Percentiles rank a stretch among this genome's conserved stretches.
These are phyloP conservation scores for Austroboletus eburneus DNA, from an alignment of 768 basidiomycete species.

Conservation along the genomic window DNA sequence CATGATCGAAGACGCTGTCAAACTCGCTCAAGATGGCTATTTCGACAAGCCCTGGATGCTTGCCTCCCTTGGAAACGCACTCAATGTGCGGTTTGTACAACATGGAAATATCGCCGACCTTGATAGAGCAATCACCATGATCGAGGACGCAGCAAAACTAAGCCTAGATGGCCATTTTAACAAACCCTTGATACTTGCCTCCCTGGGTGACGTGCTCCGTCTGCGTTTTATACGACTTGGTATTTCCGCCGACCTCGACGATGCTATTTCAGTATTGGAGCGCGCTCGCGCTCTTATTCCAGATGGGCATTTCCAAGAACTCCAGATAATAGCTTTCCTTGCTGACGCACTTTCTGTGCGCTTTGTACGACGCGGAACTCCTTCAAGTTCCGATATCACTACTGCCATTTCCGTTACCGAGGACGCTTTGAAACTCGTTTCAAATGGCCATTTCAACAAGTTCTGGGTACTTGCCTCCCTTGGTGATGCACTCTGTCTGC, in stretches of 20 bases:
- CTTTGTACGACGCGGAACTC: background rate
- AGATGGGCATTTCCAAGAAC: background rate
- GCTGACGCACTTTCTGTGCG: background rate
- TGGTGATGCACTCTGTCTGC: background rate
- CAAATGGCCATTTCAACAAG: background rate
- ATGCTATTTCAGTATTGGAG: background rate
- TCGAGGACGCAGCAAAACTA: background rate
- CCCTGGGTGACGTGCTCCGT: background rate
- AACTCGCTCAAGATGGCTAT: background rate
- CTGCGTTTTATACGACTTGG: background rate
- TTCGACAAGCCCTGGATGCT: background rate
- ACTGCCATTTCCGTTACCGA: background rate
- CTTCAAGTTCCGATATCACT: background rate
- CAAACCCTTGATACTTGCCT: background rate
- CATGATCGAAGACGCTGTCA: background rate
- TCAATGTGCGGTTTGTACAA: background rate
- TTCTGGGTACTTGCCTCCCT: background rate
- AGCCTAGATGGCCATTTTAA: background rate
- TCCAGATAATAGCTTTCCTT: background rate
- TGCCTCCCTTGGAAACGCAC: background rate
- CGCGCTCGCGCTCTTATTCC: background rate
- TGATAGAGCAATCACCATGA: background rate
- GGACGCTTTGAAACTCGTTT: background rate
- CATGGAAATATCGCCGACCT: background rate
- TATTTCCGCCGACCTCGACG: background rate